A percentile compares a stretch with the other conserved stretches of the same genome.
Conservation (phyloP, 495 filamentous ascomycete genomes). For the Hypoxylon trugodes region DNA sequence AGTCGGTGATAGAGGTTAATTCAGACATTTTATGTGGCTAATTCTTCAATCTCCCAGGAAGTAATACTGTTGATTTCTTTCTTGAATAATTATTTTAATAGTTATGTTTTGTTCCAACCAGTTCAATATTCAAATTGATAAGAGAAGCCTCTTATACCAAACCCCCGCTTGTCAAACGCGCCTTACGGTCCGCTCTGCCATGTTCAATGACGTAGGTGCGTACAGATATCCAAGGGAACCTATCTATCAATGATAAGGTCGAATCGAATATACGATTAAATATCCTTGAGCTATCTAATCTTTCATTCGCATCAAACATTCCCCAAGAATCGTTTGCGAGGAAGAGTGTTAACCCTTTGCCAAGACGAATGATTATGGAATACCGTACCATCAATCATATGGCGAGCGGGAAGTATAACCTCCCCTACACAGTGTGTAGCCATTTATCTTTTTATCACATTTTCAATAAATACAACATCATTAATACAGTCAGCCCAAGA, state of each 20-base stretch:
- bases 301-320: no score
- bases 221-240: neutral
- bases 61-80: neutral
- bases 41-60: neutral
- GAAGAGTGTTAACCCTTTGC: no score
- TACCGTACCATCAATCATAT: no score
- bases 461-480: no score
- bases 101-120: neutral
- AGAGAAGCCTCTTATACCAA: neutral
- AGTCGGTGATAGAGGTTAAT: constrained; percentile 15
- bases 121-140: neutral
- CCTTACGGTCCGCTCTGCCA: constrained; percentile 13
- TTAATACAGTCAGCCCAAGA: no score
- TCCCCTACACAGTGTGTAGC: neutral
- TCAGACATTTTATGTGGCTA: constrained; percentile 14
- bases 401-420: no score
- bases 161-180: constrained; percentile 40
- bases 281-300: neutral
- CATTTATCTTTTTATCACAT: neutral
- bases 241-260: neutral
- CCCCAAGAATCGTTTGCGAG: no score
- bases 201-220: constrained; percentile 18
- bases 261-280: neutral
- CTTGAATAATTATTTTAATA: neutral
- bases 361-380: no score